Base-by-base conservation (phyloP, 2,329 filamentous ascomycete species). In the Stagonosporopsis chrysanthemi region DNA sequence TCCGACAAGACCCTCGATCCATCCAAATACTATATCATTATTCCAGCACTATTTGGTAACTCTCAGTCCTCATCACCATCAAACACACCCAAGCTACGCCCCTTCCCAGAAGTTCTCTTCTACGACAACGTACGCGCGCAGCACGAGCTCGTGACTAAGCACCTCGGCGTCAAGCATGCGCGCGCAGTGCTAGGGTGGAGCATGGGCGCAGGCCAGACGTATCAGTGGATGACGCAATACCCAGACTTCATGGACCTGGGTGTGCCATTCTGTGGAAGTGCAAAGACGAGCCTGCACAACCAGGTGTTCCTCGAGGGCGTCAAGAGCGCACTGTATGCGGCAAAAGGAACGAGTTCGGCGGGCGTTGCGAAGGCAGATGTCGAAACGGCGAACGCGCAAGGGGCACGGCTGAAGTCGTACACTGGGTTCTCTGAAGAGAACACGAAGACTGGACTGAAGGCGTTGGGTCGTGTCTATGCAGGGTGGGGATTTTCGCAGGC, bases 401-500 rank as follows among this genome's bases (percentile, higher is more conserved):
- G 39, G 12, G 48, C 48, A n/a, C 48, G 54, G n/a, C 35, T 57
- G 48, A 53, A 53, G 35, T 74, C 79, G 38, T 75, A 80, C 58
- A 72, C 79, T 12, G 67, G 72, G 0, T 89, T 87, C 82, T 82
- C 78, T 2, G 74, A 77, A 0, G 79, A 84, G 47, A 83, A 88
- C 61, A 83, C 73, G 44, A 77, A 80, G 15, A 77, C 80, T 19
- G 87, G 85, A 0, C 70, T 94, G 38, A 92, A 88, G 67, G 90
- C 90, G 0, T 84, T 94, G 54, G 89, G 84, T 0, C 82, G 89
- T 41, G 90, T 87, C 0, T 95, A 95, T 74, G 90, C 90, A 1
- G 90, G 90, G 0, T 95, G 85, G 90, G 90, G 91, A 0, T 90
- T 94, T 67, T 90, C 86, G 48, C 90, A 93, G 67, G 83, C 89